Evolutionary conservation across 73 alveolate species (phyloP).

Genomic region (Uronychia binucleata): DNA sequence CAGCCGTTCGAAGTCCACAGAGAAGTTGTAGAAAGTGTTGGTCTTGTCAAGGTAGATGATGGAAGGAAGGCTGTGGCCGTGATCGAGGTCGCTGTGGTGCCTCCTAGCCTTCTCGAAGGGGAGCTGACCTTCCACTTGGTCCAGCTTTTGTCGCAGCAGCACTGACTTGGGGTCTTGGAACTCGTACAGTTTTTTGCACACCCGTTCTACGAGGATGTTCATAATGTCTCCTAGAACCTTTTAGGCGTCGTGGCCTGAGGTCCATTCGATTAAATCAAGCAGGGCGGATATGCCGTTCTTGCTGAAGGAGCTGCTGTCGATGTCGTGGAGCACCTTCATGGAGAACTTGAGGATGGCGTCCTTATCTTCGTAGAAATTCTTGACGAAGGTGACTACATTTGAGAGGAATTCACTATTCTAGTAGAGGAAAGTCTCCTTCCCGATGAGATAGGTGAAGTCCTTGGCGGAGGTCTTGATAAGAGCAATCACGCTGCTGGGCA

Average conservation of each 20-base stretch:
- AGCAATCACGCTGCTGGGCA: background rate
- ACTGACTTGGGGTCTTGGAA: background rate
- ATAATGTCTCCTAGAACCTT: background rate
- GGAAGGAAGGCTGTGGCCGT: background rate
- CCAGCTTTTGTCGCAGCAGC: background rate
- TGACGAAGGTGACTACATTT: background rate
- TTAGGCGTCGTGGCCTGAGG: background rate
- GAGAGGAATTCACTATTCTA: background rate
- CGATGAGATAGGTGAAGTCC: background rate
- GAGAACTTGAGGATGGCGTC: background rate
- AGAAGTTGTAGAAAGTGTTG: conserved; percentile 28
- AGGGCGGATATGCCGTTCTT: background rate
- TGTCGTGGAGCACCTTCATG: background rate
- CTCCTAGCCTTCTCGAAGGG: background rate
- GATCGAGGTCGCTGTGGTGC: background rate
- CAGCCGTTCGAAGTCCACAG: conserved; percentile 5
- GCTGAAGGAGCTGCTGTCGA: background rate
- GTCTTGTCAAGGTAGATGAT: conserved; percentile 5
- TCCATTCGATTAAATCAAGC: background rate
- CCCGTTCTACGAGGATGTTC: background rate
- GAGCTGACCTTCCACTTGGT: background rate
- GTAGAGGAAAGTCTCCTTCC: background rate
- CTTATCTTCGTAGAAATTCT: background rate
- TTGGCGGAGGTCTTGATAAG: background rate
- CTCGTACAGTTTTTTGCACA: background rate